These are phyloP conservation scores for Dactylonectria macrodidyma DNA, from an alignment of 2,329 filamentous ascomycete genomes.

Conservation along the genomic window DNA sequence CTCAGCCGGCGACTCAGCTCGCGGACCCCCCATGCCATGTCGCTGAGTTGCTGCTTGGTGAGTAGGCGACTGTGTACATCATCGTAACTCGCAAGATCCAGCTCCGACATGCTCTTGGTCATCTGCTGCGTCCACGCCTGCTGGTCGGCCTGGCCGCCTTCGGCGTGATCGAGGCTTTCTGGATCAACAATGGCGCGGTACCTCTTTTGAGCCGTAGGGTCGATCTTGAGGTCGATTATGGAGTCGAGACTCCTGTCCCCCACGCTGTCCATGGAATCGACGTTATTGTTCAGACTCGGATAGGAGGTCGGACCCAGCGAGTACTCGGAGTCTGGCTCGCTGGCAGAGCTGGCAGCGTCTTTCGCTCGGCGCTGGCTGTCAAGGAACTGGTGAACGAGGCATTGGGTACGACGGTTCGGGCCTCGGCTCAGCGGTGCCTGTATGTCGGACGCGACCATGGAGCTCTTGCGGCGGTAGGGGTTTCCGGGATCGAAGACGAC, in stretches of 20 bases:
- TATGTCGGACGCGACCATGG: conserved; percentile 69
- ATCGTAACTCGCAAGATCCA: conserved; percentile 55
- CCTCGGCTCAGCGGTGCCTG: conserved; percentile 50
- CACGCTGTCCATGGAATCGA: conserved; percentile 32
- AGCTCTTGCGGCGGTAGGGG: conserved; percentile 76
- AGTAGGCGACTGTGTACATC: conserved; percentile 78
- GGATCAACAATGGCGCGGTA: conserved; percentile 56
- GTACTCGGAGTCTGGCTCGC: conserved; percentile 46
- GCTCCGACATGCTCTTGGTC: conserved; percentile 58
- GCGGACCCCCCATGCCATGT: conserved; percentile 97
- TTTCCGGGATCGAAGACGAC: conserved; percentile 75
- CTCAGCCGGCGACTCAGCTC: conserved; percentile 90
- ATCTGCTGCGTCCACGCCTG: conserved; percentile 68
- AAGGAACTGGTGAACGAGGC: conserved; percentile 76
- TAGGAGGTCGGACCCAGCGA: conserved; percentile 50
- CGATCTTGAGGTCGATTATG: conserved; percentile 32
- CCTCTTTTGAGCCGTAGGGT: conserved; percentile 40
- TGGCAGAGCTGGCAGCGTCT: conserved; percentile 45
- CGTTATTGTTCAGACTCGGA: conserved; percentile 36
- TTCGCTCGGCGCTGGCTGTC: conserved; percentile 66
- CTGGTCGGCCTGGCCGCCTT: conserved; percentile 70
- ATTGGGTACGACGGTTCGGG: conserved; percentile 64
- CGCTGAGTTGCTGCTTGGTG: conserved; percentile 93
- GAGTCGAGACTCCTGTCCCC: conserved; percentile 39
- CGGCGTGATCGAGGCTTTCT: conserved; percentile 57